phyloP scores from a whole-genome alignment of 305 asterid genomes.

The Fraxinus platypoda region DNA sequence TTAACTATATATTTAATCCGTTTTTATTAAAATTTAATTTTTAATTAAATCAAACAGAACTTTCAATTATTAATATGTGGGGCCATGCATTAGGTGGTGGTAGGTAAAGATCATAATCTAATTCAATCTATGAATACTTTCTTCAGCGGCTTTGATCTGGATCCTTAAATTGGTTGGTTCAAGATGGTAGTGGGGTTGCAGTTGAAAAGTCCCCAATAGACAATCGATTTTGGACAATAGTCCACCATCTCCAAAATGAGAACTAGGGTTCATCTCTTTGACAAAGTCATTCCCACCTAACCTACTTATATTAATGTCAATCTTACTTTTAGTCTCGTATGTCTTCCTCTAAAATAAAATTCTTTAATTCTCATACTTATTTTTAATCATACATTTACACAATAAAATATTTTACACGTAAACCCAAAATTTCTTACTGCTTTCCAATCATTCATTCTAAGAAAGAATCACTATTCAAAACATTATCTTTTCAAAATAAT shows the following conservation, averaged over 20 bases:
- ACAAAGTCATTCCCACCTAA: background rate
- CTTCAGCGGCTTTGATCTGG: background rate
- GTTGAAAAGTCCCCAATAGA: background rate
- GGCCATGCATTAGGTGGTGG: conserved; percentile 15
- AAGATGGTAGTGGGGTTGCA: background rate
- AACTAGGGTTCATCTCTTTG: background rate
- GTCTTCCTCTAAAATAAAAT: no score
- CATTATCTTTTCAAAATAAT: no score
- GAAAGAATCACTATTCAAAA: no score
- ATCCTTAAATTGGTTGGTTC: background rate
- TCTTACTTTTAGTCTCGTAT: background rate
- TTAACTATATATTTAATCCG: background rate
- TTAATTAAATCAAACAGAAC: no score
- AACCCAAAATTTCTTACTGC: no score
- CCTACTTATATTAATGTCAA: background rate
- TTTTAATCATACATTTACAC: no score
- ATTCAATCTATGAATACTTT: background rate
- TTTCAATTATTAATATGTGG: background rate
- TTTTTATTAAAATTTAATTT: no score
- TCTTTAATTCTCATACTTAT: no score
- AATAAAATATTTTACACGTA: no score
- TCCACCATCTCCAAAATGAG: background rate
- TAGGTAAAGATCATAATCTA: conserved; percentile 12
- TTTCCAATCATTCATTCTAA: no score
- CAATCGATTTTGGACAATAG: background rate